These are phyloP conservation scores for Verticillium nubilum DNA, from an alignment of 2,329 filamentous ascomycete genomes.

Conservation along the genomic window DNA sequence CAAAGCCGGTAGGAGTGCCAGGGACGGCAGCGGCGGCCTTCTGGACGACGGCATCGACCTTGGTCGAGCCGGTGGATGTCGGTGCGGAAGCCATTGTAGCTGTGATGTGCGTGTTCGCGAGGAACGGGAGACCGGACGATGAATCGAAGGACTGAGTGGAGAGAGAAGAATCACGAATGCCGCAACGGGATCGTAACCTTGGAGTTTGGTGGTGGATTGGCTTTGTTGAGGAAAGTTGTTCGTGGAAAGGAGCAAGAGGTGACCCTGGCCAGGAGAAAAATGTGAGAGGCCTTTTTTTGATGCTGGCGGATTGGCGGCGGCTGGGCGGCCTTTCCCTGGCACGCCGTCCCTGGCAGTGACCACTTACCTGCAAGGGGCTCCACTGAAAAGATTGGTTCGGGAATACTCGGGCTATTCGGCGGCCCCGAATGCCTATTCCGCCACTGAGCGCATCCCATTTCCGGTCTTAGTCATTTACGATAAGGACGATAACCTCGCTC, in stretches of 20 bases:
- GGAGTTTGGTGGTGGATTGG: background rate
- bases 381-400: slow-evolving; percentile 11
- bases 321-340: background rate
- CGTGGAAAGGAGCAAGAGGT: background rate
- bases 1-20: slow-evolving; percentile 43
- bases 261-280: slow-evolving; percentile 5
- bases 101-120: slow-evolving; percentile 3
- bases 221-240: slow-evolving; percentile 1
- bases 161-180: slow-evolving; percentile 15
- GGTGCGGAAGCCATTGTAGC: slow-evolving; percentile 36
- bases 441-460: background rate
- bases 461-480: background rate
- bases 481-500: background rate
- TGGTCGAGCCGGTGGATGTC: slow-evolving; percentile 31
- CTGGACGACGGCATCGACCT: slow-evolving; percentile 39
- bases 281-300: slow-evolving; percentile 13
- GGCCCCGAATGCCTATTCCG: background rate
- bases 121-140: slow-evolving; percentile 14
- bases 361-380: background rate
- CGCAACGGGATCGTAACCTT: slow-evolving; percentile 11
- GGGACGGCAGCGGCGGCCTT: slow-evolving; percentile 33
- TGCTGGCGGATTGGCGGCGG: background rate
- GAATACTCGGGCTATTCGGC: slow-evolving; percentile 11
- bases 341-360: background rate
- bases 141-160: slow-evolving; percentile 26